Base-by-base conservation (phyloP, 1,139 yeast genomes). In the Maudiozyma humilis region DNA sequence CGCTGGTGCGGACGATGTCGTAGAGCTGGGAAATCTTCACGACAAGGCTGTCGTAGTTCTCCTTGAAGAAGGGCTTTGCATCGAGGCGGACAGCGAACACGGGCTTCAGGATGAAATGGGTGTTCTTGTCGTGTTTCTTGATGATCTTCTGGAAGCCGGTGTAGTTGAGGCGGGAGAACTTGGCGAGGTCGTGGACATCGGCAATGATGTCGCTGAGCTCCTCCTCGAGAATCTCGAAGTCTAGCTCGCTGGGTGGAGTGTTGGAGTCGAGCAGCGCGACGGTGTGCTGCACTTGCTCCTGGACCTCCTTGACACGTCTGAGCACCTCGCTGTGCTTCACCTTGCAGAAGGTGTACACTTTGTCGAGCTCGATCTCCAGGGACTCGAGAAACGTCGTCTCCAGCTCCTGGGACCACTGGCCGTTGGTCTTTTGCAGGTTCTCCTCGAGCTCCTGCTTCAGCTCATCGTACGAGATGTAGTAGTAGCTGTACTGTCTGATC, bases 61-160 rank as follows among this genome's bases (percentile, higher is more conserved):
- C 96, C 66, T 89, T 89, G 73, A 82, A 91, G 64, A 91, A 91
- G 0, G 98, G 95, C 64, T 89, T 89, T 17, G 96, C 76, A 59
- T 89, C 87, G 60, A 91, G 76, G 58, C 97, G 76, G 19, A 85
- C 96, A 51, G 87, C 93, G 69, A 91, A 89, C 51, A 89, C 84
- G 8, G 98, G 97, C 62, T 82, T 83, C 62, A 91, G 73, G 48
- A 77, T 79, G 73, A 82, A 88, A 44, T 76, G 76, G 31, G 98
- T 89, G 53, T 79, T 77, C 65, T 91, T 91, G 67, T 91, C 98
- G 64, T 91, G 98, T 67, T 91, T 91, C 68, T 91, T 91, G 60
- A 91, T 79, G 55, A 91, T 91, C 66, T 91, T 91, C 64, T 85
- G 95, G 71, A 91, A 91, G 2, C 97, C 98, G 23, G 95, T 89